A percentile compares a stretch with the other conserved stretches of the same genome.
These are phyloP conservation scores for Fusarium gaditjirri DNA, from an alignment of 2,329 filamentous ascomycete genomes.

Conservation along the genomic window DNA sequence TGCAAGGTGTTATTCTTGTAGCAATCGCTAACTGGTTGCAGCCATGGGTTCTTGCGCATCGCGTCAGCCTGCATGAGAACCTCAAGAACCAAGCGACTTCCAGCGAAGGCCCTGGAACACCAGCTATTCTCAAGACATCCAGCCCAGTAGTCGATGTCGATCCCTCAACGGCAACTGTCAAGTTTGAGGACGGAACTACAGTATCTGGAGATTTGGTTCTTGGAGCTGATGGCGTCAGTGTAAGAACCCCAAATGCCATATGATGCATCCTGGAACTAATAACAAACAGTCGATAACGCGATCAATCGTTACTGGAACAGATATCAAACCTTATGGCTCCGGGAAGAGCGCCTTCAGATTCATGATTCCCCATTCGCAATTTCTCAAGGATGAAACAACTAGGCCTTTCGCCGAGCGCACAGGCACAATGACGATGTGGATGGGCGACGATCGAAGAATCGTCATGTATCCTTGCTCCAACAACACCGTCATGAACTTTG, in stretches of 20 bases:
- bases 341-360: slow-evolving; percentile 68
- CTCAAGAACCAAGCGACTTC: slow-evolving; percentile 58
- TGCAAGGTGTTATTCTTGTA: rapidly evolving
- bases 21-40: neutral
- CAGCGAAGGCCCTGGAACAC: slow-evolving; percentile 48
- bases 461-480: slow-evolving; percentile 60
- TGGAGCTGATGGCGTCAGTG: slow-evolving; percentile 65
- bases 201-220: slow-evolving; percentile 61
- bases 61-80: slow-evolving; percentile 61
- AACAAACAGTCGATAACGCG: slow-evolving; percentile 35
- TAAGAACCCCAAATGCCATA: slow-evolving; percentile 18
- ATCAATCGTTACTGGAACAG: slow-evolving; percentile 34
- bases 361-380: slow-evolving; percentile 54
- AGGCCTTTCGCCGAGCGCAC: slow-evolving; percentile 19
- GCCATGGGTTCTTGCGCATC: slow-evolving; percentile 61
- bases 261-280: rapidly evolving
- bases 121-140: slow-evolving; percentile 53
- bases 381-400: slow-evolving; percentile 44
- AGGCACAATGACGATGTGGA: slow-evolving; percentile 50
- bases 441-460: slow-evolving; percentile 54
- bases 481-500: slow-evolving; percentile 60
- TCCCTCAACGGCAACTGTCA: slow-evolving; percentile 52
- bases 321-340: slow-evolving; percentile 52
- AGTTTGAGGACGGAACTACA: slow-evolving; percentile 56
- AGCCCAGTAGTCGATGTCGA: slow-evolving; percentile 58